These are phyloP conservation scores for Pleurotus citrinopileatus DNA, from an alignment of 768 basidiomycete species.

Conservation along the genomic window DNA sequence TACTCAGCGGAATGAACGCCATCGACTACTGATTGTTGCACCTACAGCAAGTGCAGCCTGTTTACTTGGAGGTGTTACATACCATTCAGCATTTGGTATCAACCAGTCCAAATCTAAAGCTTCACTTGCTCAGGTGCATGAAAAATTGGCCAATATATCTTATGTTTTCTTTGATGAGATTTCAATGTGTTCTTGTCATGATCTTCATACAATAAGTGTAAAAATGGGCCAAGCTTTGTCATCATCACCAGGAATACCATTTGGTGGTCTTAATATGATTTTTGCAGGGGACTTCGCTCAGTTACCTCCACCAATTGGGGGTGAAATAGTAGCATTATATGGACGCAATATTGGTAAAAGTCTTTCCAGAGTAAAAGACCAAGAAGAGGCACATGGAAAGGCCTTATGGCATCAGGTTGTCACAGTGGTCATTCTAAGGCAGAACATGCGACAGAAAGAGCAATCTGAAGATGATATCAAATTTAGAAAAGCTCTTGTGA, in stretches of 20 bases:
- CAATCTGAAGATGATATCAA: conserved; percentile 21
- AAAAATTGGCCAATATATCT: conserved; percentile 22
- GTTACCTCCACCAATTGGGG: conserved; percentile 24
- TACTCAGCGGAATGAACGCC: not conserved
- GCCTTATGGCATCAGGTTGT: conserved; percentile 29
- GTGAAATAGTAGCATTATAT: conserved; percentile 18
- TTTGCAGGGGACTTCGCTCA: conserved; percentile 29
- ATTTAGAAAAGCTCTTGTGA: conserved; percentile 25
- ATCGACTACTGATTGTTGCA: conserved; percentile 17
- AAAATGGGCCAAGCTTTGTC: conserved; percentile 18
- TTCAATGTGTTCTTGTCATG: conserved; percentile 34
- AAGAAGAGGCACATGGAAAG: conserved; percentile 23
- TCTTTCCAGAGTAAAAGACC: conserved; percentile 3
- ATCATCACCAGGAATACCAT: conserved; percentile 20
- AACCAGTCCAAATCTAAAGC: conserved; percentile 10
- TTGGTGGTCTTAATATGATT: conserved; percentile 23
- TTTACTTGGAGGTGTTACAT: conserved; percentile 8
- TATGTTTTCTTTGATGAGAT: conserved; percentile 41
- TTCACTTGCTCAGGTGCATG: conserved; percentile 12
- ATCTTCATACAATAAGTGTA: conserved; percentile 24
- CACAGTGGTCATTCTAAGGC: conserved; percentile 28
- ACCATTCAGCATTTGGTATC: conserved; percentile 19
- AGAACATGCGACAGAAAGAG: conserved; percentile 26
- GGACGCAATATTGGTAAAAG: conserved; percentile 12
- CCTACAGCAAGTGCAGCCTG: not conserved